Percentiles rank a stretch among this genome's conserved stretches.
These are phyloP conservation scores for Claviceps sp. DNA, from an alignment of 2,329 filamentous ascomycete genomes.

Conservation along the genomic window DNA sequence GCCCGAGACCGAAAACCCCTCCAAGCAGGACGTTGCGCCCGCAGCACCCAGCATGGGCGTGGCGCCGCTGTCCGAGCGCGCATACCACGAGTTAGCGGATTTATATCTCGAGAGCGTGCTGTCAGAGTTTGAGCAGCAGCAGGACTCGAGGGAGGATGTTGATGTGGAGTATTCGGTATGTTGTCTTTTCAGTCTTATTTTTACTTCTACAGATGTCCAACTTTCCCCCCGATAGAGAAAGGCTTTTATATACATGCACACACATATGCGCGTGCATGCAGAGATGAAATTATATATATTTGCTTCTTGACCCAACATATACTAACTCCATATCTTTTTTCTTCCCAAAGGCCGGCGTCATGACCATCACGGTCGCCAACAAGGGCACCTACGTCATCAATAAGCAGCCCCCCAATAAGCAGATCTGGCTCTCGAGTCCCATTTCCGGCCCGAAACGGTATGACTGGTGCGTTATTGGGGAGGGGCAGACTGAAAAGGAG, in stretches of 20 bases:
- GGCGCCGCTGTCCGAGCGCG: constrained; percentile 50
- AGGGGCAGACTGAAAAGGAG: constrained; percentile 62
- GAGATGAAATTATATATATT: not conserved
- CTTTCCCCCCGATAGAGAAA: too few species aligned
- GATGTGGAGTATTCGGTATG: constrained; percentile 84
- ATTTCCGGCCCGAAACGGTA: constrained; percentile 85
- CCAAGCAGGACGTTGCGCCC: constrained; percentile 26
- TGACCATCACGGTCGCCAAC: constrained; percentile 57
- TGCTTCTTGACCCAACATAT: too few species aligned
- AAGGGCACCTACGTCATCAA: constrained; percentile 86
- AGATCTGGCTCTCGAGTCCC: constrained; percentile 91
- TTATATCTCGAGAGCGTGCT: constrained; percentile 51
- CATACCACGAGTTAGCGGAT: constrained; percentile 71
- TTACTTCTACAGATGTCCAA: too few species aligned
- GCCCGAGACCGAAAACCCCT: constrained; percentile 44
- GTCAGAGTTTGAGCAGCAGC: constrained; percentile 53
- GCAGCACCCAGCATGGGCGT: constrained; percentile 31
- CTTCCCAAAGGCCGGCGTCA: constrained; percentile 58
- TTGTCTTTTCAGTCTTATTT: constrained; percentile 8
- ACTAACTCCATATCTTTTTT: too few species aligned
- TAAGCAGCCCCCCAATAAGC: constrained; percentile 96
- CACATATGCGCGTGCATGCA: not conserved
- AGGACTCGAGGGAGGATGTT: constrained; percentile 60
- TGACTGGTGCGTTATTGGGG: constrained; percentile 69
- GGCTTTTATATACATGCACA: too few species aligned